These are phyloP conservation scores for Talaromyces pinophilus DNA, from an alignment of 2,329 filamentous ascomycete species.

Conservation along the genomic window DNA sequence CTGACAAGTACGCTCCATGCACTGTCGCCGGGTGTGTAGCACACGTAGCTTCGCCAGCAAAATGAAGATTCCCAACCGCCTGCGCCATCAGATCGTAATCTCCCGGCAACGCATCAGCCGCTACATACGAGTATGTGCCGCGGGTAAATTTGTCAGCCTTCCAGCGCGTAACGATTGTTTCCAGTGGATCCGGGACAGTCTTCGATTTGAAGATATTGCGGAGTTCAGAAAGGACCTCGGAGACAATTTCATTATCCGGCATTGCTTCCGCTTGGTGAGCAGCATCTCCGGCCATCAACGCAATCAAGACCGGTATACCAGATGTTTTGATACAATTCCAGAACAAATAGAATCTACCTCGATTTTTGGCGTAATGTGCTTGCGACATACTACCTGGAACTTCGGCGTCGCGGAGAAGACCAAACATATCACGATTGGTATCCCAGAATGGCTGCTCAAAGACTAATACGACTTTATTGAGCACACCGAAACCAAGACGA, in stretches of 20 bases:
- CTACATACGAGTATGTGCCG: conserved; percentile 94
- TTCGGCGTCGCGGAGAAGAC: conserved; percentile 74
- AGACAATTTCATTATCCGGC: conserved; percentile 72
- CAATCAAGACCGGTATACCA: conserved; percentile 82
- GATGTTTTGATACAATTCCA: conserved; percentile 93
- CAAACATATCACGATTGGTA: conserved; percentile 85
- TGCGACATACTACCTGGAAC: conserved; percentile 72
- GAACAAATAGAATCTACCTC: conserved; percentile 96
- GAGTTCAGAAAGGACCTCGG: conserved; percentile 77
- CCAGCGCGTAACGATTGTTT: conserved; percentile 91
- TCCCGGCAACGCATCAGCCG: conserved; percentile 74
- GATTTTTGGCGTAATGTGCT: conserved; percentile 72
- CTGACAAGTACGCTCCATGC: conserved; percentile 93
- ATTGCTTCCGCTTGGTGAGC: conserved; percentile 82
- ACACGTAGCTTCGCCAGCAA: conserved; percentile 95
- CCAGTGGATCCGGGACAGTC: conserved; percentile 73
- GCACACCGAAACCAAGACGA: conserved; percentile 84
- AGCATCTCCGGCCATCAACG: conserved; percentile 92
- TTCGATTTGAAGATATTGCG: conserved; percentile 68
- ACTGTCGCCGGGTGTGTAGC: conserved; percentile 96
- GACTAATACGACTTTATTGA: conserved; percentile 94
- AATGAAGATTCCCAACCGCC: conserved; percentile 82
- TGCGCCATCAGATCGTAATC: conserved; percentile 93
- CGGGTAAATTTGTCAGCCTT: conserved; percentile 85
- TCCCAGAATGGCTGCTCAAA: conserved; percentile 94